These are phyloP conservation scores for Aspergillus sp. DNA, from an alignment of 2,329 filamentous ascomycete species.

Conservation along the genomic window DNA sequence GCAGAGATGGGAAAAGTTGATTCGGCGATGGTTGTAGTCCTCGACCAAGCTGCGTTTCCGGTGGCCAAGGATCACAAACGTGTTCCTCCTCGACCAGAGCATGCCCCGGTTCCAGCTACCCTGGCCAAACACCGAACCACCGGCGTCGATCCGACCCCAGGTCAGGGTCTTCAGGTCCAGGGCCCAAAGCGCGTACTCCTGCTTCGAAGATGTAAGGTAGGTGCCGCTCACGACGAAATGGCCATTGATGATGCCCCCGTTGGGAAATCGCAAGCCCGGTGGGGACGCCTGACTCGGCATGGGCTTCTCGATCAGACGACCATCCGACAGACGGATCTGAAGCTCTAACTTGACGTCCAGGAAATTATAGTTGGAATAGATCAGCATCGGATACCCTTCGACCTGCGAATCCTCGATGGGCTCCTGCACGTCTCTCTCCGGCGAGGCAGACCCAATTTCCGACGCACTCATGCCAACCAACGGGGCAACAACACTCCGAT, in stretches of 20 bases:
- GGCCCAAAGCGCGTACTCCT: slow-evolving; percentile 96
- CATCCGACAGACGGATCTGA: slow-evolving; percentile 78
- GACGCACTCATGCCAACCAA: slow-evolving; percentile 45
- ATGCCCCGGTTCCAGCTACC: slow-evolving; percentile 97
- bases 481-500: slow-evolving; percentile 88
- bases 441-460: slow-evolving; percentile 36
- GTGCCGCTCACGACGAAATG: slow-evolving; percentile 97
- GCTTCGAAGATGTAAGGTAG: slow-evolving; percentile 93
- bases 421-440: slow-evolving; percentile 31
- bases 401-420: slow-evolving; percentile 21
- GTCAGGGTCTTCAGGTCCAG: slow-evolving; percentile 78
- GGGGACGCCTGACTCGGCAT: slow-evolving; percentile 80
- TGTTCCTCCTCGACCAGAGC: slow-evolving; percentile 85
- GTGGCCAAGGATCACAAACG: slow-evolving; percentile 91
- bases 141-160: slow-evolving; percentile 94
- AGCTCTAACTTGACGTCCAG: slow-evolving; percentile 92
- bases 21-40: slow-evolving; percentile 94
- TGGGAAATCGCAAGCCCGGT: slow-evolving; percentile 87
- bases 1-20: slow-evolving; percentile 95
- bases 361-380: slow-evolving; percentile 99
- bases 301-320: slow-evolving; percentile 71
- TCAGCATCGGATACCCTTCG: slow-evolving; percentile 65
- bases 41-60: slow-evolving; percentile 89
- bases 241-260: slow-evolving; percentile 88
- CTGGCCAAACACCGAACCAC: slow-evolving; percentile 86